Evolutionary conservation across 2,329 filamentous ascomycete species (phyloP), one percentile per base, ranked within the genome.

Genomic region (Neopestalotiopsis clavispora): DNA sequence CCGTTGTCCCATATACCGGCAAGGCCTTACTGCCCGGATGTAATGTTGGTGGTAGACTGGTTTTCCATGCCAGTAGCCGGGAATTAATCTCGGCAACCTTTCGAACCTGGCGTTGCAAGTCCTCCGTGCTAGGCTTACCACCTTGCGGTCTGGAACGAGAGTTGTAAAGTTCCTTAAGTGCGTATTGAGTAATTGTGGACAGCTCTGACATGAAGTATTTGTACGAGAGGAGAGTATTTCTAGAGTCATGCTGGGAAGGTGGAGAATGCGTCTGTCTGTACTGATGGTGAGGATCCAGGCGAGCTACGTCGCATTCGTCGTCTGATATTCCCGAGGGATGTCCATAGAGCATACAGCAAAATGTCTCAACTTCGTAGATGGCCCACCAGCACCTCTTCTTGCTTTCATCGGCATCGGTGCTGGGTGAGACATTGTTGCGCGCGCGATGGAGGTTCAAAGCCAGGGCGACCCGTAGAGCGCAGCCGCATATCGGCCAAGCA

Each of bases 371-470:
- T 63, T 82, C 81, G 49, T 82, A 80, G 0, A 82, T 76, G 1
- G 81, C 80, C 79, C 80, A 82, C 81, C 80, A 82, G 10, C 78
- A 79, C 0, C 80, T 76, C 20, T 82, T 81, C 13, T 76, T 66
- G 0, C 74, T 73, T 59, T 80, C 77, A 13, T 71, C 70, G 1
- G 38, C 52, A 38, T 65, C 45, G 12, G 67, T 45, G 32, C 42
- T 1, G 34, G 56, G 17, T 72, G 4, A 3, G 73, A 67, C 1
- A 30, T 20, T 6, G 65, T 23, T 20, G 4, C 32, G 6, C 32
- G 45, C 9, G n/a, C 60, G 60, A 42, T 42, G 60, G 0, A 63
- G 60, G 13, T 40, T 40, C 7, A 63, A 2, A 23, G 60, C 32
- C 9, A 30, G 60, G 7, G 60, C 60, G 2, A 42, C 5, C 7